phyloP scores from a whole-genome alignment of 768 basidiomycete genomes.

The Dacryopinax spathularia region DNA sequence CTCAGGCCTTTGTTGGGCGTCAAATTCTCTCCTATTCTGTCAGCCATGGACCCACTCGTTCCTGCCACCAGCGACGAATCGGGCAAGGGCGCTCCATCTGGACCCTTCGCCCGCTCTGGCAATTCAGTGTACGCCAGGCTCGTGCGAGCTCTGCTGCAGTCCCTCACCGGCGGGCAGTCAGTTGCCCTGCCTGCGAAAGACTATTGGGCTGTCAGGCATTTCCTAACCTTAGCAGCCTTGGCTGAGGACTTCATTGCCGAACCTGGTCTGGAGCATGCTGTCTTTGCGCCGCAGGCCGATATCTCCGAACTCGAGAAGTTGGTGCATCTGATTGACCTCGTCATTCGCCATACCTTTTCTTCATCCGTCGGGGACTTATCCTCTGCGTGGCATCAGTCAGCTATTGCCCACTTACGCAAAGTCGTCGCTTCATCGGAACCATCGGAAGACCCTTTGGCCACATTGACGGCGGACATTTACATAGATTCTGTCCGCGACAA shows the following conservation, averaged over 20 bases:
- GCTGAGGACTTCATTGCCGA: slow-evolving; percentile 47
- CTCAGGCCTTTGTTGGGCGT: slow-evolving; percentile 1
- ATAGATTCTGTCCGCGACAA: slow-evolving; percentile 27
- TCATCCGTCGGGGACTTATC: slow-evolving; percentile 29
- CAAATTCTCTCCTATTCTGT: slow-evolving; percentile 10
- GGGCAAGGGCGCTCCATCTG: not conserved
- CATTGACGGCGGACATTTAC: slow-evolving; percentile 21
- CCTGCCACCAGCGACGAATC: slow-evolving; percentile 26
- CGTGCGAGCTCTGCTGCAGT: slow-evolving; percentile 39
- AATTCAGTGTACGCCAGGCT: slow-evolving; percentile 52
- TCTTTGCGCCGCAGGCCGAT: slow-evolving; percentile 33
- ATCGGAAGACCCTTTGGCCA: slow-evolving; percentile 16
- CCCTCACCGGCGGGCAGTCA: slow-evolving; percentile 42
- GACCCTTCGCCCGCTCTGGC: slow-evolving; percentile 33
- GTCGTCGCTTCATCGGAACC: not conserved
- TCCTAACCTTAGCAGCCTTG: slow-evolving; percentile 47
- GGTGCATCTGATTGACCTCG: slow-evolving; percentile 31
- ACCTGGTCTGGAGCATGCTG: slow-evolving; percentile 33
- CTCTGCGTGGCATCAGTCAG: slow-evolving; percentile 31
- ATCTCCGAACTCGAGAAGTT: slow-evolving; percentile 33
- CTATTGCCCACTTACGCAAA: slow-evolving; percentile 7
- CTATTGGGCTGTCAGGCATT: slow-evolving; percentile 54
- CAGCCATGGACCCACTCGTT: slow-evolving; percentile 43
- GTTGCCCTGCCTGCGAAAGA: slow-evolving; percentile 35
- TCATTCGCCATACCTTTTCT: slow-evolving; percentile 43